Percentiles rank a stretch among this genome's conserved stretches.
phyloP scores from a whole-genome alignment of 169 alveolate genomes.

The Plasmodium gonderi region DNA sequence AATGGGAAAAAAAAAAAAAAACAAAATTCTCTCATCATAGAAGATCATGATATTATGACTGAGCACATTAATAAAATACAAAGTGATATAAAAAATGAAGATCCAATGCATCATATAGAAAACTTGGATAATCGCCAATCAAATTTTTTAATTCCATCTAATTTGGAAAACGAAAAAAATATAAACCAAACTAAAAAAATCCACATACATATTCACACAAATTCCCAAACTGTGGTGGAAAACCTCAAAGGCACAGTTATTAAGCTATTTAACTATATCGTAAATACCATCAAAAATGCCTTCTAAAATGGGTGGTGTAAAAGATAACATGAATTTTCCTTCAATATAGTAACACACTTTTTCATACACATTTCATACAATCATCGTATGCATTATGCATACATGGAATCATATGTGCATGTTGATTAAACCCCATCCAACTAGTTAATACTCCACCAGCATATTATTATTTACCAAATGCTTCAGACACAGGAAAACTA shows the following conservation, averaged over 20 bases:
- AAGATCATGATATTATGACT: not conserved
- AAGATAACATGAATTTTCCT: not conserved
- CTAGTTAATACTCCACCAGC: not conserved
- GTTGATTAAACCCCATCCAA: not conserved
- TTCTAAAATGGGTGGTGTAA: not conserved
- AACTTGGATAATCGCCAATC: conserved; percentile 7
- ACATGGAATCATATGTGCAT: not conserved
- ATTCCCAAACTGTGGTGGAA: not conserved
- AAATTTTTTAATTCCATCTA: conserved; percentile 1
- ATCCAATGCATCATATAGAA: not conserved
- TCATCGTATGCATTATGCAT: not conserved
- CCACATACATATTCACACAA: not conserved
- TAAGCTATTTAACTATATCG: conserved; percentile 49
- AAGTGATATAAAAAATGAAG: not conserved
- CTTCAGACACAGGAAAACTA: too few relatives aligned
- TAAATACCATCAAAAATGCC: conserved; percentile 9
- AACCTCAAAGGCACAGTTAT: conserved; percentile 31
- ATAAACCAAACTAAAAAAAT: not conserved
- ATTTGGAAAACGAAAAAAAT: conserved; percentile 6
- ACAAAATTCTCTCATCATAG: conserved; percentile 4
- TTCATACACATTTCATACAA: not conserved
- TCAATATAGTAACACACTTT: not conserved
- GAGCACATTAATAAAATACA: conserved; percentile 4
- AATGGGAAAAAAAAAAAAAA: conserved; percentile 19
- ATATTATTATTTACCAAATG: not conserved